These are phyloP conservation scores for Botryotinia convoluta DNA, from an alignment of 2,329 filamentous ascomycete genomes.

Conservation along the genomic window DNA sequence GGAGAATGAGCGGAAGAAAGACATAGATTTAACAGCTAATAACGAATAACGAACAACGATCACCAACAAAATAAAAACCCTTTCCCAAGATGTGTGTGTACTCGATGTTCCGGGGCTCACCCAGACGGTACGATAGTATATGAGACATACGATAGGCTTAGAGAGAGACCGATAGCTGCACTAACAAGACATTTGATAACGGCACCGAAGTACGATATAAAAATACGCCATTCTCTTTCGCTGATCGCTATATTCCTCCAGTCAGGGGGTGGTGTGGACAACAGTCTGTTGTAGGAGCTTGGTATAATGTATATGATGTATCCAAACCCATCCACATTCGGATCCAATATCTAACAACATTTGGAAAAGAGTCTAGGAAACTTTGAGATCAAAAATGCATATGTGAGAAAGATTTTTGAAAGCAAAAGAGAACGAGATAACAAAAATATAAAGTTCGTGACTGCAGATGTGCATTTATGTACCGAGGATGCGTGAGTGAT, in stretches of 20 bases:
- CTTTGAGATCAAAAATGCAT: not conserved
- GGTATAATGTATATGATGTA: not conserved
- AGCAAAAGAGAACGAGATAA: not conserved
- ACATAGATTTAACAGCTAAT: not conserved
- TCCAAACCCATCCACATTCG: not conserved
- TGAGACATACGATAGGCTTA: constrained; percentile 5
- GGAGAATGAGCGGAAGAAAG: not conserved
- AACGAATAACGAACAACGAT: not conserved
- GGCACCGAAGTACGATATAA: not conserved
- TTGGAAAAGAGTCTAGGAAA: not conserved
- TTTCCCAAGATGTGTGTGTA: not conserved
- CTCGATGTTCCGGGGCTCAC: not conserved
- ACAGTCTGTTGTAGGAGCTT: constrained; percentile 3
- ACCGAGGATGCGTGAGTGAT: not conserved
- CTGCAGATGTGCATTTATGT: not conserved
- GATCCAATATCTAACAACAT: not conserved
- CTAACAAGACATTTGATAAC: constrained; percentile 1
- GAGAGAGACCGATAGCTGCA: not conserved
- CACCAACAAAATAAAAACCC: not conserved
- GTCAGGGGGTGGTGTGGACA: constrained; percentile 5
- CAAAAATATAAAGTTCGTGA: not conserved
- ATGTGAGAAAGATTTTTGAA: not conserved
- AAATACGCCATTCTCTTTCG: not conserved
- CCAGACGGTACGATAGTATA: not conserved
- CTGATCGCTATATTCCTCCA: constrained; percentile 1